Conservation (phyloP, 2,329 filamentous ascomycete genomes). For the Hortaea werneckii region DNA sequence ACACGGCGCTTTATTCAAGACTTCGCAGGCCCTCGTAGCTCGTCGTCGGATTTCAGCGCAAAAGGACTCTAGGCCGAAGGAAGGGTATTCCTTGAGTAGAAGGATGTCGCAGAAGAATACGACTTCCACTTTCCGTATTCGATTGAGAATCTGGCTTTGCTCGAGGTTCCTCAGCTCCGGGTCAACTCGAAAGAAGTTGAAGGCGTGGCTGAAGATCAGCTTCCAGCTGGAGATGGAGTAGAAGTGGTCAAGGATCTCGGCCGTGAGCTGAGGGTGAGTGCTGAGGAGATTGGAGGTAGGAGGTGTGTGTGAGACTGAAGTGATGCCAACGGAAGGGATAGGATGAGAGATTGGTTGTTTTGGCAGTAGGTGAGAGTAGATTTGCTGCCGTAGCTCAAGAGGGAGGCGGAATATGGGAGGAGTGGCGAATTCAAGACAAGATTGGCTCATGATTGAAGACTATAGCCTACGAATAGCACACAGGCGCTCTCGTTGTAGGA, state of each 20-base stretch:
- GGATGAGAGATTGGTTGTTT: constrained; percentile 17
- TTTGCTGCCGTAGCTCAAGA: constrained; percentile 33
- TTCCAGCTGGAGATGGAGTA: constrained; percentile 24
- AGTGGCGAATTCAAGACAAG: neutral
- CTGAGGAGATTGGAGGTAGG: constrained; percentile 16
- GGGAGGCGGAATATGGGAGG: constrained; percentile 27
- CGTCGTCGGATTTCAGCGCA: constrained; percentile 22
- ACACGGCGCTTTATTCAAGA: constrained; percentile 14
- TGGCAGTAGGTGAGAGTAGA: constrained; percentile 30
- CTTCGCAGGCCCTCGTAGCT: constrained; percentile 19
- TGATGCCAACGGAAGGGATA: constrained; percentile 23
- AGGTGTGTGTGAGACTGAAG: constrained; percentile 22
- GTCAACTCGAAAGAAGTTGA: constrained; percentile 28
- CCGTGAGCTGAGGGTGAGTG: constrained; percentile 17
- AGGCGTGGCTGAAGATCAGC: constrained; percentile 26
- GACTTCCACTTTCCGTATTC: constrained; percentile 22
- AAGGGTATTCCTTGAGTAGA: constrained; percentile 23
- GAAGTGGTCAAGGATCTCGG: constrained; percentile 23
- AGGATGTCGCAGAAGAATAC: constrained; percentile 25
- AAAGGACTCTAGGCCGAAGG: constrained; percentile 20
- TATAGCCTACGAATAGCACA: too few species aligned
- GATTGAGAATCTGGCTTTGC: constrained; percentile 8
- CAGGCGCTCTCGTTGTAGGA: too few species aligned
- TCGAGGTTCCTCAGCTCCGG: constrained; percentile 21
- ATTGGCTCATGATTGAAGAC: too few species aligned